phyloP scores from a whole-genome alignment of 768 basidiomycete species.

The Galerina sulciceps region DNA sequence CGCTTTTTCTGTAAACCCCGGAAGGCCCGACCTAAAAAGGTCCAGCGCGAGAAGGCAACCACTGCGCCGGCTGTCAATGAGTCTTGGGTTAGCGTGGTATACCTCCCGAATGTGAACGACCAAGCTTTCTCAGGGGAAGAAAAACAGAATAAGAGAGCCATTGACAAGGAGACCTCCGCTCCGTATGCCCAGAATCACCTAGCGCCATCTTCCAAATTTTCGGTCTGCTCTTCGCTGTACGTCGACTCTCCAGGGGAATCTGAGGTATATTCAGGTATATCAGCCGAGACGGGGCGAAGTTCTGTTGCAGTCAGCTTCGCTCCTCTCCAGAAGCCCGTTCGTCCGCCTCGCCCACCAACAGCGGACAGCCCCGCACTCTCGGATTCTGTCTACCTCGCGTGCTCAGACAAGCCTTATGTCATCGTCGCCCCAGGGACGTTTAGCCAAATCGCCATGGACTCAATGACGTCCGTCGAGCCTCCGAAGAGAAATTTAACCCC shows the following conservation, averaged over 20 bases:
- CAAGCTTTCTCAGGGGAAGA: background rate
- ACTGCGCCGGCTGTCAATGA: background rate
- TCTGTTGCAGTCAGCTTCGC: slow-evolving; percentile 7
- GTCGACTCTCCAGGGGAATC: slow-evolving; percentile 13
- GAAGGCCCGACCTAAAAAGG: background rate
- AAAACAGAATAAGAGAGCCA: background rate
- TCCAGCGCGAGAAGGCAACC: slow-evolving; percentile 9
- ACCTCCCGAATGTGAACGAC: background rate
- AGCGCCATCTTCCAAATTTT: slow-evolving; percentile 16
- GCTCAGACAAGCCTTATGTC: slow-evolving; percentile 26
- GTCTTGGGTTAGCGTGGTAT: background rate
- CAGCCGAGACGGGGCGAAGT: slow-evolving; percentile 1
- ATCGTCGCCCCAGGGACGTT: slow-evolving; percentile 21
- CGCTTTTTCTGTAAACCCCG: background rate
- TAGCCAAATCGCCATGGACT: slow-evolving; percentile 1
- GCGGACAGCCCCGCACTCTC: slow-evolving; percentile 30
- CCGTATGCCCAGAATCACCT: background rate
- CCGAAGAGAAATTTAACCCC: slow-evolving; percentile 22
- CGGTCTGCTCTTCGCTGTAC: slow-evolving; percentile 21
- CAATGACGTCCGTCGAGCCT: background rate
- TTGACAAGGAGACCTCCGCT: background rate
- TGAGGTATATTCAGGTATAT: slow-evolving; percentile 5
- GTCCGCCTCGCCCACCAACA: slow-evolving; percentile 31
- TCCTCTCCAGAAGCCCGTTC: slow-evolving; percentile 10
- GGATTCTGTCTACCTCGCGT: slow-evolving; percentile 30